Evolutionary conservation across 2,329 filamentous ascomycete genomes (phyloP).

Genomic region (Microcyclospora tardicrescens): DNA sequence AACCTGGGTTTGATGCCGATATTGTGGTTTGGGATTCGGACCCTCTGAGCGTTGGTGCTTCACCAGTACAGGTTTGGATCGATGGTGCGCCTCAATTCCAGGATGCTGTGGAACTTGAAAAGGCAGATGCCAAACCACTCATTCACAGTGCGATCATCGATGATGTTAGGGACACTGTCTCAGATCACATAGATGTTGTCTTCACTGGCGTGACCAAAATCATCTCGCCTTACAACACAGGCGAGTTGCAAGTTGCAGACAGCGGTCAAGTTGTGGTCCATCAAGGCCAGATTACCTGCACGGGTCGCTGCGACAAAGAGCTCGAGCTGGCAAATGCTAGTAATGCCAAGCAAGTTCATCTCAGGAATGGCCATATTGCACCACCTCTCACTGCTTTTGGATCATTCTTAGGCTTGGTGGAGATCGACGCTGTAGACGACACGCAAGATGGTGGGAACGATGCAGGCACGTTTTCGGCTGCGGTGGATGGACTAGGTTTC

Average conservation of each 20-base stretch:
- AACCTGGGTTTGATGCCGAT: conserved; percentile 30
- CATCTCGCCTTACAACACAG: conserved; percentile 35
- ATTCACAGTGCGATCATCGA: conserved; percentile 20
- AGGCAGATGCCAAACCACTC: conserved; percentile 29
- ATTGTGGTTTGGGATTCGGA: conserved; percentile 32
- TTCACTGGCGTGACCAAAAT: conserved; percentile 46
- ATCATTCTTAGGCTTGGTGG: conserved; percentile 47
- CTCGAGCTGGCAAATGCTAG: conserved; percentile 25
- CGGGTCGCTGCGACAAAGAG: conserved; percentile 40
- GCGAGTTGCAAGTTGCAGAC: conserved; percentile 2
- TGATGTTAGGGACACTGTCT: conserved; percentile 26
- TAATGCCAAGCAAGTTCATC: conserved; percentile 30
- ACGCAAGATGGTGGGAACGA: conserved; percentile 41
- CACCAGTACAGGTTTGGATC: conserved; percentile 31
- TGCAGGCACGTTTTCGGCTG: conserved; percentile 41
- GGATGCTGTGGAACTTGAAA: conserved; percentile 37
- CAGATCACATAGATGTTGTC: conserved; percentile 29
- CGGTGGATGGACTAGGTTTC: conserved; percentile 33
- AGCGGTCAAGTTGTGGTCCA: conserved; percentile 31
- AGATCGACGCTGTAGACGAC: conserved; percentile 44
- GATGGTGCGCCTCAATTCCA: conserved; percentile 40
- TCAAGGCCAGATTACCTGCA: conserved; percentile 42
- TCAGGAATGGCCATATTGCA: conserved; percentile 49
- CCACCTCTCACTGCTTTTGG: conserved; percentile 49
- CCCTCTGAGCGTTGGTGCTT: conserved; percentile 27